Percentiles rank a stretch among this genome's conserved stretches.
Evolutionary conservation across 495 filamentous ascomycete species (phyloP).

Genomic region (Copromyces sp.): DNA sequence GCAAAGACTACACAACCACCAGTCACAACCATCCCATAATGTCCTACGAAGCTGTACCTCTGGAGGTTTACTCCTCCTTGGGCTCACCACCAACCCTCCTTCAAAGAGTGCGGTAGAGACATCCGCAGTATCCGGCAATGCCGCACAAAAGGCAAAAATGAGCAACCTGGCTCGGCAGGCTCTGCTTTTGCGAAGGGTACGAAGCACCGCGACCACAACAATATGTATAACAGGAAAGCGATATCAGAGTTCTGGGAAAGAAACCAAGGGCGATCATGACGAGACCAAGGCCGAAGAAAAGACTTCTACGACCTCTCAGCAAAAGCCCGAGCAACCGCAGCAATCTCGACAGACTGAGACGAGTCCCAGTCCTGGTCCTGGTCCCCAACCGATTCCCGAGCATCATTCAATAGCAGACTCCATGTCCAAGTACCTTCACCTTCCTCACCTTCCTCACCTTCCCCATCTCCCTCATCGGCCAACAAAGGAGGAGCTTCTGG

Average conservation of each 20-base stretch:
- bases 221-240: conserved; percentile 19
- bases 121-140: conserved; percentile 23
- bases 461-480: conserved; percentile 70
- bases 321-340: conserved; percentile 8
- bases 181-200: conserved; percentile 14
- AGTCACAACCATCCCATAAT: conserved; percentile 11
- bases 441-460: conserved; percentile 49
- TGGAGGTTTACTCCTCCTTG: conserved; percentile 31
- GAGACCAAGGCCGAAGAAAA: conserved; percentile 12
- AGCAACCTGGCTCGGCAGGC: conserved; percentile 29
- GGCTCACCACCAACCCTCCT: conserved; percentile 26
- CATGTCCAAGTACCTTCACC: conserved; percentile 48
- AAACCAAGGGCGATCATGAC: conserved; percentile 20
- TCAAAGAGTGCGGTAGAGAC: conserved; percentile 29
- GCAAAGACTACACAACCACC: conserved; percentile 6
- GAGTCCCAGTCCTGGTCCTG: conserved; percentile 10
- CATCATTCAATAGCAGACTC: conserved; percentile 27
- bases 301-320: conserved; percentile 3
- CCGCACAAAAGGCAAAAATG: conserved; percentile 24
- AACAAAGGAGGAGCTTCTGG: conserved; percentile 86
- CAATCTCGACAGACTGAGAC: conserved; percentile 2
- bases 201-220: conserved; percentile 1
- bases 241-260: not conserved
- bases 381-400: conserved; percentile 9
- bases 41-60: conserved; percentile 34